These are phyloP conservation scores for Conticribra guillardii DNA, from an alignment of 108 stramenopile species.

Conservation along the genomic window DNA sequence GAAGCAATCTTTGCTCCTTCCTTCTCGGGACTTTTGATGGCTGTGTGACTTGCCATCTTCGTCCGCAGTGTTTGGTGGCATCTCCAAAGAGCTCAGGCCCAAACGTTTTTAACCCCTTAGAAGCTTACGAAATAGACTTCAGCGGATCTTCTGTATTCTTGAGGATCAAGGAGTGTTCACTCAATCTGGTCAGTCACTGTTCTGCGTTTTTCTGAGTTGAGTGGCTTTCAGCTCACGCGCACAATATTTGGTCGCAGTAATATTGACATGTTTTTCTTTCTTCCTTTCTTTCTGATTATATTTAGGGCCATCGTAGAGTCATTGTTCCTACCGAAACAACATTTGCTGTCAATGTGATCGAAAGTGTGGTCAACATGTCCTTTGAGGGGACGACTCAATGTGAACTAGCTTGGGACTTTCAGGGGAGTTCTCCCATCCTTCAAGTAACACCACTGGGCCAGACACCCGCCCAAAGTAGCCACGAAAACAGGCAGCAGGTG, in stretches of 20 bases:
- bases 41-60: constrained; percentile 69
- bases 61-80: constrained; percentile 61
- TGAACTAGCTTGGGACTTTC: constrained; percentile 89
- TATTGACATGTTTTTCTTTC: too few species aligned
- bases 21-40: constrained; percentile 74
- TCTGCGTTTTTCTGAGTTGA: too few species aligned
- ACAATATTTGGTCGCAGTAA: too few species aligned
- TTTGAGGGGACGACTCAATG: constrained; percentile 84
- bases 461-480: constrained; percentile 66
- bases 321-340: constrained; percentile 86
- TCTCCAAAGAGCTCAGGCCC: constrained; percentile 55
- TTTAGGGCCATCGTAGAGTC: constrained; percentile 73
- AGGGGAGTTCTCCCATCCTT: constrained; percentile 81
- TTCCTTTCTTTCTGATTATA: background rate
- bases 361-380: constrained; percentile 82
- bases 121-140: constrained; percentile 90
- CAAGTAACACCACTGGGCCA: constrained; percentile 75
- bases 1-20: constrained; percentile 59
- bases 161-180: constrained; percentile 73
- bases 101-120: constrained; percentile 86
- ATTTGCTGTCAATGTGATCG: constrained; percentile 63
- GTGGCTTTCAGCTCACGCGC: too few species aligned
- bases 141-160: constrained; percentile 69
- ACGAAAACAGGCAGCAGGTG: constrained; percentile 82
- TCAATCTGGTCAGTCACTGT: constrained; percentile 44